These are phyloP conservation scores for Ascochyta lentis DNA, from an alignment of 2,329 filamentous ascomycete species.

Conservation along the genomic window DNA sequence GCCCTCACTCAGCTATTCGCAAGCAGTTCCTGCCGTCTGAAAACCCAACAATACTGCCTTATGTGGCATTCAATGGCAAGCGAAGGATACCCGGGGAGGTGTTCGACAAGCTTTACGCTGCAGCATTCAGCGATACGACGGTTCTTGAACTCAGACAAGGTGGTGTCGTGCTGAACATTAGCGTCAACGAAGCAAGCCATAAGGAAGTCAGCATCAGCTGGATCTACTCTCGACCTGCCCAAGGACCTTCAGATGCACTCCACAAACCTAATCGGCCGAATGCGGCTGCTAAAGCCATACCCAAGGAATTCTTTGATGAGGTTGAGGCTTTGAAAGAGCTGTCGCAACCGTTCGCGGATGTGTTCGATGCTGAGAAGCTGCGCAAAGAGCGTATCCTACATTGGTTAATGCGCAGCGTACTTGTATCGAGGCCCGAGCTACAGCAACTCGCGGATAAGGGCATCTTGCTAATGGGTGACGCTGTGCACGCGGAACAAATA, in stretches of 20 bases:
- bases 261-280: conserved; percentile 44
- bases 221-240: conserved; percentile 48
- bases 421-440: conserved; percentile 27
- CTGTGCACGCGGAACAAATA: conserved; percentile 51
- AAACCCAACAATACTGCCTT: conserved; percentile 45
- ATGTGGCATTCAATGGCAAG: conserved; percentile 44
- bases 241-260: conserved; percentile 36
- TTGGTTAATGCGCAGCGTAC: conserved; percentile 52
- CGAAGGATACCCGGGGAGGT: conserved; percentile 29
- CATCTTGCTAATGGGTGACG: conserved; percentile 44
- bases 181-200: conserved; percentile 32
- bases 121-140: conserved; percentile 23
- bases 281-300: conserved; percentile 42
- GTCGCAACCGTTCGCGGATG: conserved; percentile 35
- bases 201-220: conserved; percentile 48
- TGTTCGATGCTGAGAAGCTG: conserved; percentile 44
- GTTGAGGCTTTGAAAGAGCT: conserved; percentile 34
- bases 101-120: conserved; percentile 23
- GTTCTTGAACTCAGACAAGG: conserved; percentile 32
- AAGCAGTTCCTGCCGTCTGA: conserved; percentile 31
- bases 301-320: conserved; percentile 47
- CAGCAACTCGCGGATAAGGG: conserved; percentile 16
- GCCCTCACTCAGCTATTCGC: conserved; percentile 47
- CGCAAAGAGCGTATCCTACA: conserved; percentile 46
- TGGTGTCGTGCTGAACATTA: conserved; percentile 39